phyloP scores from a whole-genome alignment of 495 filamentous ascomycete genomes.

The Penicillium simplicissimum region DNA sequence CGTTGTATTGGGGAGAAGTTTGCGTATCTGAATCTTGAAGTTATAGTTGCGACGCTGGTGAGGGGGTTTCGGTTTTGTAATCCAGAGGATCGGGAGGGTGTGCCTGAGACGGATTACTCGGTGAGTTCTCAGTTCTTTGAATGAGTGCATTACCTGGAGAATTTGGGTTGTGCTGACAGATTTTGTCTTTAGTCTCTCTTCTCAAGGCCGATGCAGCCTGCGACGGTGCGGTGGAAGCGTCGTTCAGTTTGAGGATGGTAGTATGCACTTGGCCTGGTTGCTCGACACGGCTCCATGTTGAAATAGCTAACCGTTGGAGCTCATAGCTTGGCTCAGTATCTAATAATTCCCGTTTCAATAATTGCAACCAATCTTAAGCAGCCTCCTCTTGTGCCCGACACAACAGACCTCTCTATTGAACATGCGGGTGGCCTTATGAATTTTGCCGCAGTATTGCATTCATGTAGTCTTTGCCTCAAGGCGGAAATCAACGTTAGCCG shows the following conservation, averaged over 20 bases:
- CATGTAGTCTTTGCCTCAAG: no score
- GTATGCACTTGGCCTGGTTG: not conserved
- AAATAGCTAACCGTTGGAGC: no score
- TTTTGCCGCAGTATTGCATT: no score
- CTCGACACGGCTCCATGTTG: no score
- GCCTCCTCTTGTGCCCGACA: no score
- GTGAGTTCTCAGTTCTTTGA: conserved; percentile 48
- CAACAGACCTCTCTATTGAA: no score
- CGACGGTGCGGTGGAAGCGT: conserved; percentile 65
- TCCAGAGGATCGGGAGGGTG: conserved; percentile 61
- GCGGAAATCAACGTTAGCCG: no score
- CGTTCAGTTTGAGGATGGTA: conserved; percentile 28
- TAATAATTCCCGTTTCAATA: no score
- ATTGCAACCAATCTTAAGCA: no score
- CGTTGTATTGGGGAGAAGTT: conserved; percentile 97
- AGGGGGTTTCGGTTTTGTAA: conserved; percentile 74
- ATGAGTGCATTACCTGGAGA: not conserved
- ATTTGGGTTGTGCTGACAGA: not conserved
- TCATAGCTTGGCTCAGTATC: no score
- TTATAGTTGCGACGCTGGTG: conserved; percentile 79
- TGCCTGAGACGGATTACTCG: conserved; percentile 84
- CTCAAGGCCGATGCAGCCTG: conserved; percentile 61
- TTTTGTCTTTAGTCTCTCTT: conserved; percentile 34
- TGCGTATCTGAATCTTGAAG: conserved; percentile 86
- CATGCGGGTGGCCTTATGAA: no score